Conservation (phyloP, 176 grass and related monocot genomes). For the Carex cristatella region DNA sequence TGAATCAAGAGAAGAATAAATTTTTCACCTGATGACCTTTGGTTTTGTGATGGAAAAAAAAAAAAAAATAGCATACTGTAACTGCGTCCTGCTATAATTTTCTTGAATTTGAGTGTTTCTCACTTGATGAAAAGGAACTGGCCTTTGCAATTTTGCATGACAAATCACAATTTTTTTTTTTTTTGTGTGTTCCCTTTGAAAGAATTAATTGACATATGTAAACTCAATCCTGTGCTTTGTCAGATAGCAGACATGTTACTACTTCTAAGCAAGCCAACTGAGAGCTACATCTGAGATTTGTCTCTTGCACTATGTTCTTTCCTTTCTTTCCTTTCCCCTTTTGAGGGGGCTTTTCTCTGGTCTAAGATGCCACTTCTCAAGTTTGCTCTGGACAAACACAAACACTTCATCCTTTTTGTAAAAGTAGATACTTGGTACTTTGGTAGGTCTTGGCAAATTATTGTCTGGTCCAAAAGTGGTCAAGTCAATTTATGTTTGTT, state of each 20-base stretch:
- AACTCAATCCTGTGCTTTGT: background rate
- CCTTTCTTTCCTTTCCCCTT: background rate
- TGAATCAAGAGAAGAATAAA: background rate
- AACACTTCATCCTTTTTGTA: too few relatives aligned
- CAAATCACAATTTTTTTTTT: background rate
- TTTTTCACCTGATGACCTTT: background rate
- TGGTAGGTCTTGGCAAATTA: too few relatives aligned
- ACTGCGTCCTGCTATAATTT: background rate
- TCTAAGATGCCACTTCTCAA: background rate
- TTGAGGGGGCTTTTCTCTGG: background rate
- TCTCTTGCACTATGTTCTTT: background rate
- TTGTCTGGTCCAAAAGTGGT: too few relatives aligned
- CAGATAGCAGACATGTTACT: background rate
- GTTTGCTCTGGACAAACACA: background rate
- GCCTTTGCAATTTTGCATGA: background rate
- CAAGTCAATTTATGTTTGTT: too few relatives aligned
- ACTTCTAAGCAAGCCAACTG: background rate
- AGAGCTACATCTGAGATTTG: background rate
- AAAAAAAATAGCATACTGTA: background rate
- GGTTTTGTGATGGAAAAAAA: background rate
- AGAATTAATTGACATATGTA: background rate
- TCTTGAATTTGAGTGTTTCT: background rate
- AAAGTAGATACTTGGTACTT: too few relatives aligned
- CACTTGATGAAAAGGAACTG: background rate
- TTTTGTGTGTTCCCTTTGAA: background rate